Evolutionary conservation across 2,329 filamentous ascomycete genomes (phyloP), one percentile per base, ranked within the genome.

Genomic region (Colletotrichum higginsianum): DNA sequence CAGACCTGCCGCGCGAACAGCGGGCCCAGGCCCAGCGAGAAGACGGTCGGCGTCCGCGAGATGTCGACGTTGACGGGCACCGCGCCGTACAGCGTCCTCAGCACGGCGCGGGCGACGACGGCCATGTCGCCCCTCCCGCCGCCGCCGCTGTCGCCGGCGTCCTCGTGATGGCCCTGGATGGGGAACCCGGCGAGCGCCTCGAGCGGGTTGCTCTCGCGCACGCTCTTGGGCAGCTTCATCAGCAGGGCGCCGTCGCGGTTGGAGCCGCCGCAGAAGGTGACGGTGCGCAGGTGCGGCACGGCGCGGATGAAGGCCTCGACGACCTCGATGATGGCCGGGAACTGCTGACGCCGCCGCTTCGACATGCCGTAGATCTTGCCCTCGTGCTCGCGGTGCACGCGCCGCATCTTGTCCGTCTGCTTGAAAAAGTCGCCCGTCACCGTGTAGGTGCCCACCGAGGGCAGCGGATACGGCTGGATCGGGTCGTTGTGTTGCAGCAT

Each of bases 251-350:
- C 95, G 81, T 98, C 95, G 50, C 95, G 87, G 73, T 98, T 95
- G 9, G 95, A 95, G 23, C 95, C 94, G 76, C 94, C 92, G 78
- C 94, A 97, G 81, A 98, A 98, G 0, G 92, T 92, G 3, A 95
- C 93, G 30, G 89, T 87, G 53, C 90, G 89, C 75, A 97, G 92
- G 53, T 86, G 86, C 4, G 93, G 93, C 2, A 97, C 86, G 0
- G 91, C 89, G 50, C 88, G 84, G 42, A 92, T 85, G 18, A 98
- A 88, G 21, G 93, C 91, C 42, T 92, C 89, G n/a, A 98, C 90
- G 5, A 98, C 90, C 40, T 94, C 90, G 0, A 91, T 90, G 42
- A 98, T 94, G 40, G 95, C 94, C 1, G 94, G 93, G 50, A 97
- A 95, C 80, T 98, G 95, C 15, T 87, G 86, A 12, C 94, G 91